Conservation (phyloP, 495 filamentous ascomycete species). For the Pyrenula massariospora region DNA sequence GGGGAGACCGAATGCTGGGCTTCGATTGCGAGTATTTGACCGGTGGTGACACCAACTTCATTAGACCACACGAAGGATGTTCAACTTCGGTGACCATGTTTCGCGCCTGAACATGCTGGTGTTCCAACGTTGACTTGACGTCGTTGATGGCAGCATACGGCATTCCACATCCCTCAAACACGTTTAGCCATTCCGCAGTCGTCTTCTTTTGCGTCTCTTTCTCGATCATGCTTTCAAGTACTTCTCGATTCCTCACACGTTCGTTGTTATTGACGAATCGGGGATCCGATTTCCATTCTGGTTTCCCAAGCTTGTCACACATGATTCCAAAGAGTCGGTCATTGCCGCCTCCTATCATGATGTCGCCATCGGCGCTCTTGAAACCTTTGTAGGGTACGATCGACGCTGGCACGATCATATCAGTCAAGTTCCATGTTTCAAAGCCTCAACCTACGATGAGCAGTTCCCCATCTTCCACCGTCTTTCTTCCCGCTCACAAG, state of each 20-base stretch:
- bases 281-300: constrained; percentile 68
- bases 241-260: constrained; percentile 65
- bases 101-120: constrained; percentile 75
- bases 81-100: constrained; percentile 83
- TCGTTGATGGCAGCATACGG: constrained; percentile 95
- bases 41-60: constrained; percentile 89
- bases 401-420: constrained; percentile 46
- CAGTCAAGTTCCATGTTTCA: constrained; percentile 2
- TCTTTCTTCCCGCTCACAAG: constrained; percentile 84
- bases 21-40: constrained; percentile 83
- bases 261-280: constrained; percentile 71
- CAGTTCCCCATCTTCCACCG: constrained; percentile 84
- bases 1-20: constrained; percentile 66
- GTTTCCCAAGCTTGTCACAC: constrained; percentile 62
- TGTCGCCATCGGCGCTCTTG: constrained; percentile 83
- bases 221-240: constrained; percentile 69
- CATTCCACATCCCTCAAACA: constrained; percentile 83
- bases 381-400: constrained; percentile 94
- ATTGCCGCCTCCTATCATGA: constrained; percentile 89
- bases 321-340: constrained; percentile 82
- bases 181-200: constrained; percentile 77
- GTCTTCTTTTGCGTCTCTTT: constrained; percentile 62
- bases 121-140: constrained; percentile 68
- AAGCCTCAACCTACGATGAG: constrained; percentile 60
- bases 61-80: constrained; percentile 68